Percentiles rank a stretch among this genome's conserved stretches.
Evolutionary conservation across 2,329 filamentous ascomycete species (phyloP).

Genomic region (Arachnopeziza araneosa): DNA sequence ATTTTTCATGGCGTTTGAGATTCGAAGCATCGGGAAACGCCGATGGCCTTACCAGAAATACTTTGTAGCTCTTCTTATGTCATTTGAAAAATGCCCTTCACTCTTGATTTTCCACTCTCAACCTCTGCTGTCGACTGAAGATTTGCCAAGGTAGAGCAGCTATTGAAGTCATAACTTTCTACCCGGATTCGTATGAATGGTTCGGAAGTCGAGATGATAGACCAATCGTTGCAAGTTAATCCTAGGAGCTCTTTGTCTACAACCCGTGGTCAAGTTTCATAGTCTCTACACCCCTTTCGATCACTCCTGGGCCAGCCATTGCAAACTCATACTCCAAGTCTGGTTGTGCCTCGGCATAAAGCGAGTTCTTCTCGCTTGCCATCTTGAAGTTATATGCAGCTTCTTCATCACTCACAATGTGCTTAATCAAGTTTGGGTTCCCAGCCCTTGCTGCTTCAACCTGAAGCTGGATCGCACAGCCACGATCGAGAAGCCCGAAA

Average conservation of each 20-base stretch:
- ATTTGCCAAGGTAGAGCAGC: too few relatives aligned
- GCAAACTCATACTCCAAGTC: conserved; percentile 44
- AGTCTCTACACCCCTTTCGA: conserved; percentile 28
- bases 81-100: too few relatives aligned
- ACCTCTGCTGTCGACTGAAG: too few relatives aligned
- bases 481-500: conserved; percentile 62
- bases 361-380: conserved; percentile 40
- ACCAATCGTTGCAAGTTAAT: too few relatives aligned
- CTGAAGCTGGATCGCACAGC: conserved; percentile 61
- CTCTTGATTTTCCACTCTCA: too few relatives aligned
- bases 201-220: too few relatives aligned
- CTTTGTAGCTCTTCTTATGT: too few relatives aligned
- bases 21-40: too few relatives aligned
- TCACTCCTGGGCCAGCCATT: conserved; percentile 31
- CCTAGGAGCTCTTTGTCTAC: conserved; percentile 1
- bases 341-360: conserved; percentile 43
- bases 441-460: conserved; percentile 61
- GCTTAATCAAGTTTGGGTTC: conserved; percentile 40
- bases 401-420: conserved; percentile 49
- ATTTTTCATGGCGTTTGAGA: too few relatives aligned
- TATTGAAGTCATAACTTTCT: too few relatives aligned
- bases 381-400: conserved; percentile 47
- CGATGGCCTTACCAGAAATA: too few relatives aligned
- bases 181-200: too few relatives aligned
- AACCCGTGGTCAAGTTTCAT: conserved; percentile 25